phyloP scores from a whole-genome alignment of 2,329 filamentous ascomycete genomes.

The Chrysoporthe cubensis region DNA sequence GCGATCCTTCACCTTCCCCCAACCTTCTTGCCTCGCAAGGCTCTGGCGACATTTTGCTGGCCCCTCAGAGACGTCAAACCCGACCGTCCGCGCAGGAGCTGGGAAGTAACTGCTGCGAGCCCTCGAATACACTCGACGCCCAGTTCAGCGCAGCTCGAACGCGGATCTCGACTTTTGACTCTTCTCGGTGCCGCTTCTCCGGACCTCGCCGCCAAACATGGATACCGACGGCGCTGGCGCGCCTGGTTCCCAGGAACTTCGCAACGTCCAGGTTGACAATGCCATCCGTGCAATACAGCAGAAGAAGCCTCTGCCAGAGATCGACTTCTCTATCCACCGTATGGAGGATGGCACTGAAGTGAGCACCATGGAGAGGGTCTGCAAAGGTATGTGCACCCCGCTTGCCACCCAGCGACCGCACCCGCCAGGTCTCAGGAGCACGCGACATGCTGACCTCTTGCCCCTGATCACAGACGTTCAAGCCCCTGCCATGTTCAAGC shows the following conservation, averaged over 20 bases:
- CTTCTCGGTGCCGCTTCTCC: conserved; percentile 17
- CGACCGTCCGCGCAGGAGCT: not conserved
- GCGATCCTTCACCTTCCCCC: conserved; percentile 25
- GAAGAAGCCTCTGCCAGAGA: conserved; percentile 95
- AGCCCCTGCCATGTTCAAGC: conserved; percentile 90
- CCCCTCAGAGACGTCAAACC: conserved; percentile 1
- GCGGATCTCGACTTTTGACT: conserved; percentile 14
- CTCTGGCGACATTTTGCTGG: conserved; percentile 18
- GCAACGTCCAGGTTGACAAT: conserved; percentile 76
- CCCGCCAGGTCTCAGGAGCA: not conserved
- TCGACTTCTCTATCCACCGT: conserved; percentile 96
- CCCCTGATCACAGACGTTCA: conserved; percentile 62
- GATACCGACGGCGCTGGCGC: conserved; percentile 50
- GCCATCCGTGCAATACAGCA: conserved; percentile 88
- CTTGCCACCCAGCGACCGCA: conserved; percentile 8
- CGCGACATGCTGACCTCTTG: conserved; percentile 15
- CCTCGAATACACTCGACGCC: not conserved
- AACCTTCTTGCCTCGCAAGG: conserved; percentile 22
- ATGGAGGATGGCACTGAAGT: conserved; percentile 98
- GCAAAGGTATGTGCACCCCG: conserved; percentile 76
- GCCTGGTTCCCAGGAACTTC: conserved; percentile 47
- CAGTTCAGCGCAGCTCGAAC: not conserved
- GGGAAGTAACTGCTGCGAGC: not conserved
- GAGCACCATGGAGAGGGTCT: conserved; percentile 92
- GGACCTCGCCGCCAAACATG: conserved; percentile 43